Conservation (phyloP, 164 flowering plant species). For the Chimonanthus salicifolius region DNA sequence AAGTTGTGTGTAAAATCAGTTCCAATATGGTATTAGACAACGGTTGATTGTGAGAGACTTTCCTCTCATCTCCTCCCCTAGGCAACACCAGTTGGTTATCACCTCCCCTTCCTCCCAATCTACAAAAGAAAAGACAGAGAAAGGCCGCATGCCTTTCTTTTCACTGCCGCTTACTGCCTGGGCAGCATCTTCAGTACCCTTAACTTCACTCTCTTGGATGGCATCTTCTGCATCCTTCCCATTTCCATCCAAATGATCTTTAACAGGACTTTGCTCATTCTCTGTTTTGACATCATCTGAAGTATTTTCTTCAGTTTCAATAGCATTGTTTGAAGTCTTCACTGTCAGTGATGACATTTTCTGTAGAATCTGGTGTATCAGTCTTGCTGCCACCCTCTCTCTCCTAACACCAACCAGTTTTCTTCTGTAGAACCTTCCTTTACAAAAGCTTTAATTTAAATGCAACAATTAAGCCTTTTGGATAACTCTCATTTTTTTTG, state of each 20-base stretch:
- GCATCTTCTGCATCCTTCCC: conserved; percentile 7
- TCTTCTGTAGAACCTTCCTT: conserved; percentile 26
- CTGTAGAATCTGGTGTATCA: conserved; percentile 20
- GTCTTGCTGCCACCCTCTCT: conserved; percentile 18
- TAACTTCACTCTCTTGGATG: conserved; percentile 26
- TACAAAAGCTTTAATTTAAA: conserved; percentile 53
- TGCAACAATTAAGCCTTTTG: conserved; percentile 81
- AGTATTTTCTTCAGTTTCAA: conserved; percentile 19
- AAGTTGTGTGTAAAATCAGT: no score
- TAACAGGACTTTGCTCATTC: conserved; percentile 16
- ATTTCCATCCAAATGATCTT: not conserved
- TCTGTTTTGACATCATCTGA: conserved; percentile 17
- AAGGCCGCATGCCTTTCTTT: no score
- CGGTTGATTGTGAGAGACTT: no score
- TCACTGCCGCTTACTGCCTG: not conserved
- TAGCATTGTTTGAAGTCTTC: conserved; percentile 19
- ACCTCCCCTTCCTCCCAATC: no score
- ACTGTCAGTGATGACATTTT: conserved; percentile 13
- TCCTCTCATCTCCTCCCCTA: no score
- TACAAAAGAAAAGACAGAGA: no score
- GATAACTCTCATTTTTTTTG: conserved; percentile 56
- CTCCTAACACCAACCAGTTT: conserved; percentile 21
- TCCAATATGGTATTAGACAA: no score
- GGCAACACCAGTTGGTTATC: no score
- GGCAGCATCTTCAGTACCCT: conserved; percentile 12